Evolutionary conservation across 2,329 filamentous ascomycete genomes (phyloP), one percentile per base, ranked within the genome.

Genomic region (Fusarium brevicatenulatum): DNA sequence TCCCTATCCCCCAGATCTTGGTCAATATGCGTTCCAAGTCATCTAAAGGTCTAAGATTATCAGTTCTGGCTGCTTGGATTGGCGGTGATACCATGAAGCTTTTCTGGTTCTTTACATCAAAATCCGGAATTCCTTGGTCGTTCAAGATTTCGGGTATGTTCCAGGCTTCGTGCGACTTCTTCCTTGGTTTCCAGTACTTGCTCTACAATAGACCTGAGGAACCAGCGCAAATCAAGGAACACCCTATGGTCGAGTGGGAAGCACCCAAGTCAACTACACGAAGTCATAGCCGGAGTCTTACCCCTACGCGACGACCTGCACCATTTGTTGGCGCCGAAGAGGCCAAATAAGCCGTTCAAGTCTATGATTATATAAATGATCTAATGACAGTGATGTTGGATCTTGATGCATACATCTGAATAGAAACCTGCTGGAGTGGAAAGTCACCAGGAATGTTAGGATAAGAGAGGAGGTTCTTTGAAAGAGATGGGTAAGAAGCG

Each of bases 111-210:
- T 92, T 95, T 69, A 93, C 91, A 4, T 89, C 91, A 2, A 89
- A 87, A 3, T 89, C 89, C 8, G 85, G 88, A 77, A 93, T 96
- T 37, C 93, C 93, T 0, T 88, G 88, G 87, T 90, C 92, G 4
- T 97, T 96, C 82, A 95, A 95, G 84, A 82, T 94, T 25, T 95
- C 93, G 79, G 94, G 92, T 73, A 86, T 94, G 62, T 95, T 96
- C 82, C 93, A 96, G 85, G 92, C 93, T 25, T 85, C 84, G 28
- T 95, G 94, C 82, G 93, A 97, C 83, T 83, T 86, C 54, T 91
- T 93, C 71, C 85, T 96, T 50, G 93, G 93, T 4, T 80, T 92
- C 21, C 93, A 96, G 80, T 95, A 93, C 81, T 87, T 88, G 77
- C 85, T 91, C 82, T 95, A 92, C 80, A 91, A 91, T 16, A 85